Evolutionary conservation across 2,329 filamentous ascomycete species (phyloP), one percentile per base, ranked within the genome.

Genomic region (Penicillium sp.): DNA sequence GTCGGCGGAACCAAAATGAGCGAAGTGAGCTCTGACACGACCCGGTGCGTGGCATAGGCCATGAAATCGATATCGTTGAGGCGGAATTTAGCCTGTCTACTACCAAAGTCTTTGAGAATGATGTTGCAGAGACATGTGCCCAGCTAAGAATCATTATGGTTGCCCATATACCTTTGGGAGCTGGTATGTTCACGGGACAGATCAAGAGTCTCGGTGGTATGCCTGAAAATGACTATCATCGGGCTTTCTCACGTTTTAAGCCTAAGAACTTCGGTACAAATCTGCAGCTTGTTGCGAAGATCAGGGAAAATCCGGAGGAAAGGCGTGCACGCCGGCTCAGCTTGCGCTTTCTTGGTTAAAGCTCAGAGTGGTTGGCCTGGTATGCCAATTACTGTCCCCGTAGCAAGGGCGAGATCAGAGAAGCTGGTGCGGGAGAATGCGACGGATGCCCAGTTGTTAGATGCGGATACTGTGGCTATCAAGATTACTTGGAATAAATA

Each of bases 71-170:
- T 3, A 78, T 78, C 13, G 82, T 85, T 1, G 83, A 86, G 64
- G 79, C 83, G 13, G 84, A 86, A 66, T 76, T 85, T 54, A 80
- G 76, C 33, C 71, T 85, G 5, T 85, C 78, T 73, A 70, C 73
- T 13, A 81, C 79, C 1, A 79, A 84, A 9, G 79, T 84, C 33
- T 67, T 85, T 6, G 70, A 79, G 27, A 65, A 64, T 46, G 59
- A 83, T 2, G 73, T 86, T 35, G 79, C 80, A 3, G 77, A 76
- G 2, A 80, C 83, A 0, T 88, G 85, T 66, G 80, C 77, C 0
- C 81, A 93, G 68, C 73, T 89, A 46, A 76, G 80, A 47, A 91
- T 93, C 58, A 86, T 91, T 37, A 87, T 88, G 1, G 6, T 26
- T 26, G 6, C 24, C 6, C 24, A 26, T 26, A 26, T 7, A 1